phyloP scores from a whole-genome alignment of 768 basidiomycete genomes.

The Rhizopogon sp. region DNA sequence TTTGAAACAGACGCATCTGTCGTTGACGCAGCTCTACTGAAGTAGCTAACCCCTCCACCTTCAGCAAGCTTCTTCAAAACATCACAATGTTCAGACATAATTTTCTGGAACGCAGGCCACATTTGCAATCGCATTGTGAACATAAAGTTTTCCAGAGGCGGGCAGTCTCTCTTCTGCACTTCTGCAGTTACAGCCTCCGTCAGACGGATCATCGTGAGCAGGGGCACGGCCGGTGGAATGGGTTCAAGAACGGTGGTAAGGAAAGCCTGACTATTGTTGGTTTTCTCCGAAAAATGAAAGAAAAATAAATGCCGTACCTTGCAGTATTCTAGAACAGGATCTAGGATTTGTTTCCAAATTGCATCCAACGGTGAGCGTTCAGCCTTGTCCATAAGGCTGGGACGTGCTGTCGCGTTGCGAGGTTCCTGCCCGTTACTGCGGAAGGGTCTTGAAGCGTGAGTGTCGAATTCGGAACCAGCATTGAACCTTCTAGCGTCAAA shows the following conservation, averaged over 20 bases:
- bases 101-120: slow-evolving; percentile 93
- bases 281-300: background rate
- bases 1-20: slow-evolving; percentile 65
- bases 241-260: slow-evolving; percentile 66
- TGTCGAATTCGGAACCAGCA: slow-evolving; percentile 47
- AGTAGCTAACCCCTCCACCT: slow-evolving; percentile 55
- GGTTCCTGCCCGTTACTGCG: slow-evolving; percentile 17
- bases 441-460: slow-evolving; percentile 21
- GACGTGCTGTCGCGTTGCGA: slow-evolving; percentile 17
- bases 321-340: slow-evolving; percentile 84
- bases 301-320: slow-evolving; percentile 42
- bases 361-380: slow-evolving; percentile 55
- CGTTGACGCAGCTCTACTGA: slow-evolving; percentile 53
- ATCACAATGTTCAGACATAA: slow-evolving; percentile 80
- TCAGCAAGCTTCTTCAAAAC: slow-evolving; percentile 81
- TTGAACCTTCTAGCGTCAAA: slow-evolving; percentile 37
- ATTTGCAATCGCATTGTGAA: slow-evolving; percentile 78
- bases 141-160: slow-evolving; percentile 78
- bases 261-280: slow-evolving; percentile 48
- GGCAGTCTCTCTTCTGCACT: slow-evolving; percentile 71
- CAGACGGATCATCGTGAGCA: slow-evolving; percentile 88
- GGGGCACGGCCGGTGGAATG: slow-evolving; percentile 64
- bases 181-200: slow-evolving; percentile 76
- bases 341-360: slow-evolving; percentile 91
- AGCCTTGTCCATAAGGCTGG: slow-evolving; percentile 43